These are phyloP conservation scores for Poa annua DNA, from an alignment of 176 grass and related monocot genomes.

Conservation along the genomic window DNA sequence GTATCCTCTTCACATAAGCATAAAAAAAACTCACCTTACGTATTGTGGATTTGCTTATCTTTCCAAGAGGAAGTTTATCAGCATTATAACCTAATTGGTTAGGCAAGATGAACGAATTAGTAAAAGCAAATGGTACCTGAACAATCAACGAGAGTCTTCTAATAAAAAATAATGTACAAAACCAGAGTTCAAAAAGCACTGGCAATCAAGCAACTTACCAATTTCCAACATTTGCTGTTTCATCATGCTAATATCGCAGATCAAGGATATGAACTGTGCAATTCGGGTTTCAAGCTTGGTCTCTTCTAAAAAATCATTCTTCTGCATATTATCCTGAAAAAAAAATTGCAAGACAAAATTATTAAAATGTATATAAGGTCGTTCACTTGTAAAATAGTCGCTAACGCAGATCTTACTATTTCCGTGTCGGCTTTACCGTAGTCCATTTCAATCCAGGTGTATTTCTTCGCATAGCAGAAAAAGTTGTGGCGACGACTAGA, in stretches of 20 bases:
- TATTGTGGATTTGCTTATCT: conserved; percentile 92
- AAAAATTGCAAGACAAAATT: conserved; percentile 24
- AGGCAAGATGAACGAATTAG: conserved; percentile 34
- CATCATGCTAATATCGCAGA: conserved; percentile 93
- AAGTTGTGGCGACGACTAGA: conserved; percentile 62
- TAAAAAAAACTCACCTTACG: conserved; percentile 59
- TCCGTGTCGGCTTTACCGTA: conserved; percentile 62
- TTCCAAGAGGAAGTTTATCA: conserved; percentile 92
- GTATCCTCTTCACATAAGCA: background rate
- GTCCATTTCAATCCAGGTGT: conserved; percentile 92
- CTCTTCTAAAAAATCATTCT: conserved; percentile 49
- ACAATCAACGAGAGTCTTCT: background rate
- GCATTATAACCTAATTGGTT: conserved; percentile 77
- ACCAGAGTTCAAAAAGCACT: background rate
- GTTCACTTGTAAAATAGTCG: conserved; percentile 7
- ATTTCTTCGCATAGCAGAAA: conserved; percentile 53
- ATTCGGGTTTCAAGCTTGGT: conserved; percentile 71
- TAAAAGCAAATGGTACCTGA: conserved; percentile 30
- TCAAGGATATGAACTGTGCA: conserved; percentile 73
- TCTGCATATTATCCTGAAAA: conserved; percentile 35
- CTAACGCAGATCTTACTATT: conserved; percentile 56
- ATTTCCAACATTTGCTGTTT: conserved; percentile 99
- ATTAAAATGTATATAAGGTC: conserved; percentile 19
- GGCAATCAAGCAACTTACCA: conserved; percentile 49
- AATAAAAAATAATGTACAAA: background rate